Evolutionary conservation across 2,329 filamentous ascomycete genomes (phyloP).

Genomic region (Lasiodiplodia hormozganensis): DNA sequence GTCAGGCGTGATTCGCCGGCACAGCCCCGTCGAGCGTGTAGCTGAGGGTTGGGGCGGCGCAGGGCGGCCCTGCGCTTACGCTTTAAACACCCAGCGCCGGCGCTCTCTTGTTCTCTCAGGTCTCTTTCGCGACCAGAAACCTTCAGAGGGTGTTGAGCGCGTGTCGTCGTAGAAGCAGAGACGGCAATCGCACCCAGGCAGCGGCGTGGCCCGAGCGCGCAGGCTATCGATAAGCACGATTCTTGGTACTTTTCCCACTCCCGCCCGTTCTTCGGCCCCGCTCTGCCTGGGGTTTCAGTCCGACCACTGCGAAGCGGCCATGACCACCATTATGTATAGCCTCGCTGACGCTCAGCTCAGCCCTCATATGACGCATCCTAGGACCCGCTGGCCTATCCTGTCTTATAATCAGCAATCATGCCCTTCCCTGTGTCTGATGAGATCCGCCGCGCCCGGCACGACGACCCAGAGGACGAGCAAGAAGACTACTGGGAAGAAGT

Average conservation of each 20-base stretch:
- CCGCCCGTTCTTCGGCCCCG: conserved; percentile 26
- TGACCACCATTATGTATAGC: conserved; percentile 12
- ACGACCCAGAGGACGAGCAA: not conserved
- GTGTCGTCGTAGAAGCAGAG: not conserved
- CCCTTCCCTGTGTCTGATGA: not conserved
- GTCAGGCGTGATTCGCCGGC: conserved; percentile 8
- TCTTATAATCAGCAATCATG: conserved; percentile 18
- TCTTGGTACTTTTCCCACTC: conserved; percentile 13
- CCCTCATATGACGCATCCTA: conserved; percentile 23
- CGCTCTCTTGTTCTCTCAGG: not conserved
- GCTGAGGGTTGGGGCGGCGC: conserved; percentile 27
- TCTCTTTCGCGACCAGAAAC: conserved; percentile 1
- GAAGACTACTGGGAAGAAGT: not conserved
- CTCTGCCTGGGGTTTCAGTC: conserved; percentile 11
- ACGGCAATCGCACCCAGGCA: not conserved
- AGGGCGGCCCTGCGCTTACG: conserved; percentile 3
- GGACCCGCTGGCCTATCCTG: not conserved
- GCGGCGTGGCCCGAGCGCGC: conserved; percentile 13
- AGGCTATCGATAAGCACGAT: conserved; percentile 25
- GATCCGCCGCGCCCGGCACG: conserved; percentile 1
- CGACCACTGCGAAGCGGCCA: conserved; percentile 6
- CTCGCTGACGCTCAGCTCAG: conserved; percentile 29
- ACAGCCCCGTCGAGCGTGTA: conserved; percentile 20
- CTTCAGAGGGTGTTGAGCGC: not conserved
- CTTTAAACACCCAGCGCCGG: conserved; percentile 10